A percentile compares a stretch with the other conserved stretches of the same genome.
phyloP scores from a whole-genome alignment of 495 filamentous ascomycete species.

The Parathielavia hyrcaniae region DNA sequence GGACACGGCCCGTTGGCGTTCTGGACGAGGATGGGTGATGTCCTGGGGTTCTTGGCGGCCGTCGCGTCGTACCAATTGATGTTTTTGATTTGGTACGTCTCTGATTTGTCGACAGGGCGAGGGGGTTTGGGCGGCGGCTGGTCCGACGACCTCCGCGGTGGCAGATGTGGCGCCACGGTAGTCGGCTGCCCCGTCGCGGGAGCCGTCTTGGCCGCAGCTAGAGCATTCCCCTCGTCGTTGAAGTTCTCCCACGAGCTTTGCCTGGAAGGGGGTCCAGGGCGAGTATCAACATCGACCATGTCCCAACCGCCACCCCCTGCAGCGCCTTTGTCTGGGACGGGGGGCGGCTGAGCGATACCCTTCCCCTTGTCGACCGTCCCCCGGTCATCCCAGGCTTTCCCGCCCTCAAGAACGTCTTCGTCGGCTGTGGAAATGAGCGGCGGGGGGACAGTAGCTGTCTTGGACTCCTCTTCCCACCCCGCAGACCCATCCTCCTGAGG shows the following conservation, averaged over 20 bases:
- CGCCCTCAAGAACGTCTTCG: conserved; percentile 33
- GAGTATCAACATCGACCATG: conserved; percentile 41
- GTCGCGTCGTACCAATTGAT: conserved; percentile 42
- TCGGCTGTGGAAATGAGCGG: conserved; percentile 22
- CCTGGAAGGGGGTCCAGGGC: conserved; percentile 31
- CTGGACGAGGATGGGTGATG: conserved; percentile 78
- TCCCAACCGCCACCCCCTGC: conserved; percentile 43
- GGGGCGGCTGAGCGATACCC: conserved; percentile 20
- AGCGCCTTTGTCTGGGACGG: conserved; percentile 19
- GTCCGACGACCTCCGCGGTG: conserved; percentile 33
- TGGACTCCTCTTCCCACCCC: conserved; percentile 34
- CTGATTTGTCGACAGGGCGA: conserved; percentile 36
- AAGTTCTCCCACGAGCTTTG: conserved; percentile 39
- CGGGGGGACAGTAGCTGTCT: conserved; percentile 4
- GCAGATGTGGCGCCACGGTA: conserved; percentile 31
- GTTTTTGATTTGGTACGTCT: conserved; percentile 46
- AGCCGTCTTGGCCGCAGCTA: conserved; percentile 15
- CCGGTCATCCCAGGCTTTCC: conserved; percentile 44
- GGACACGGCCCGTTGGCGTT: conserved; percentile 94
- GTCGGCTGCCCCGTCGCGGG: background rate
- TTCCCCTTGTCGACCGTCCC: conserved; percentile 32
- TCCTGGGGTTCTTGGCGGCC: conserved; percentile 37
- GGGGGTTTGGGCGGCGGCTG: conserved; percentile 33
- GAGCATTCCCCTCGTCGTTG: conserved; percentile 26
- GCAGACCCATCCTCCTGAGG: conserved; percentile 29